Base-by-base conservation (phyloP, 2,329 filamentous ascomycete genomes). In the Teratosphaeria viscida region DNA sequence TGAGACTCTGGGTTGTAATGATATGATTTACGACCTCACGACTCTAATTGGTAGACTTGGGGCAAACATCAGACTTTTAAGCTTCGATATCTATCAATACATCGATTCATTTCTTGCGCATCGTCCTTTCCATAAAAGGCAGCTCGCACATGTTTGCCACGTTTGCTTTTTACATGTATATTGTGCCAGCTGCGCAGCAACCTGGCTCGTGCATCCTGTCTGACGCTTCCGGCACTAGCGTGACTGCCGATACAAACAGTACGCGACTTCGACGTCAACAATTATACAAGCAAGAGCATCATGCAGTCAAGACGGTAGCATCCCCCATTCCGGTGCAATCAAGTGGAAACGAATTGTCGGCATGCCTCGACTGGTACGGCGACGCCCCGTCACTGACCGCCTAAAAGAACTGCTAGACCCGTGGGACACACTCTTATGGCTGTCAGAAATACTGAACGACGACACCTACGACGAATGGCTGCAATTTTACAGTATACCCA, bases 371-470 rank as follows among this genome's bases (percentile, higher is more conserved):
- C 82, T 96, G 63, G 85, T 99, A 67, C 90, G 94, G 72, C 86
- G 85, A 68, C 85, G 84, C 72, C 87, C 94, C 72, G 82, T 96
- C 66, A 72, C 77, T 34, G 88, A 97, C 80, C 89, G 92, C 73
- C 82, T 97, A 73, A 85, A 85, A 71, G 81, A 88, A 59, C 85
- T 85, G 73, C 78, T 96, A 61, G 92, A 97, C 70, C 90, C 90
- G 2, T 87, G 89, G 77, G 94, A 99, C 75, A 89, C 92, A 70
- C 77, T 94, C 58, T 84, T 99, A 19, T 96, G 90, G 88, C 75
- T 95, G 1, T 95, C 90, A 0, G 92, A 97, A 72, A 90, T 96
- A 75, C 82, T 99, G 61, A 92, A 96, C 72, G 90, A 90, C 32
- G 86, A 88, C 70, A 89, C 96, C 67, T 95, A 91, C 85, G 89